phyloP scores from a whole-genome alignment of 2,329 filamentous ascomycete genomes.

The Dactylellina haptotyla region DNA sequence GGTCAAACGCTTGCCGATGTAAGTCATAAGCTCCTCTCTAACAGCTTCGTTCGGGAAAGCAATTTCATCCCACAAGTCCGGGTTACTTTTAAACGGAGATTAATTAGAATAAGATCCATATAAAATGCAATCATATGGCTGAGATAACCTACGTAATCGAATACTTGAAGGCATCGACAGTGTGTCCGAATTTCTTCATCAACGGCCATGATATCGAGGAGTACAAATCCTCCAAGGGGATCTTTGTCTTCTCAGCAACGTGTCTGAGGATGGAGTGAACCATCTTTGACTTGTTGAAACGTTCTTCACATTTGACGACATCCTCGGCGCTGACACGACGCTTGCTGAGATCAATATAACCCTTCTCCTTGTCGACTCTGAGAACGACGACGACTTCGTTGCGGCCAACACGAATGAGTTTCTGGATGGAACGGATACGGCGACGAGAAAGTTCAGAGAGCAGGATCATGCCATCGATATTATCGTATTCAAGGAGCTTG shows the following conservation, averaged over 20 bases:
- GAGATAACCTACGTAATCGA: conserved; percentile 81
- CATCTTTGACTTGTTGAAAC: conserved; percentile 99
- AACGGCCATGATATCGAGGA: conserved; percentile 95
- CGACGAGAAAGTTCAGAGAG: conserved; percentile 96
- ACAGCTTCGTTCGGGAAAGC: conserved; percentile 86
- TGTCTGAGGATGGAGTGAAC: conserved; percentile 99
- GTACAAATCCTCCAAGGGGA: conserved; percentile 93
- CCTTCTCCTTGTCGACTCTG: conserved; percentile 98
- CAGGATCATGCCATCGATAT: conserved; percentile 99
- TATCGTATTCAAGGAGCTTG: conserved; percentile 99
- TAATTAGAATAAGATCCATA: background rate
- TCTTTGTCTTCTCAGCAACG: conserved; percentile 94
- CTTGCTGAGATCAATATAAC: conserved; percentile 98
- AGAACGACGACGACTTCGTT: conserved; percentile 99
- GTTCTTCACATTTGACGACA: conserved; percentile 97
- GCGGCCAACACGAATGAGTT: conserved; percentile 95
- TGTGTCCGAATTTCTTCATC: conserved; percentile 96
- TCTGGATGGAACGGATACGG: conserved; percentile 98
- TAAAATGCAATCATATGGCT: background rate
- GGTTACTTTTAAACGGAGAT: conserved; percentile 71
- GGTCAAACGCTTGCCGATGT: conserved; percentile 96
- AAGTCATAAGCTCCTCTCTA: conserved; percentile 87
- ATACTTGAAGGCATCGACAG: conserved; percentile 98
- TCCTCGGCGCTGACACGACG: conserved; percentile 97
- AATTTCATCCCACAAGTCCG: conserved; percentile 94